These are phyloP conservation scores for Albophoma yamanashiensis DNA, from an alignment of 2,329 filamentous ascomycete species.

Conservation along the genomic window DNA sequence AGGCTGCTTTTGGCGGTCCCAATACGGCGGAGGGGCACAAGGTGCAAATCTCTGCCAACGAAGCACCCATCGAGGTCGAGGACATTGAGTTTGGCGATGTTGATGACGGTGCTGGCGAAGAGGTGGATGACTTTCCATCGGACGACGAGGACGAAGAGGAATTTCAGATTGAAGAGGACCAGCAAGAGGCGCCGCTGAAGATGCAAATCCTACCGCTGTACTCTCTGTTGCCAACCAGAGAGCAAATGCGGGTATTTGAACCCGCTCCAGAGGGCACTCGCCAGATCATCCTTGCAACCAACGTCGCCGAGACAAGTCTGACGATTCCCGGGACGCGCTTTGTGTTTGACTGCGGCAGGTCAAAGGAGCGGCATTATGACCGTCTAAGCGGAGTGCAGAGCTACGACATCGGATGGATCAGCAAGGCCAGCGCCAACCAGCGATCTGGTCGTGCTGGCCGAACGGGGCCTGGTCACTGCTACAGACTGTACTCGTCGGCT, in stretches of 20 bases:
- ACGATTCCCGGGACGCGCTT: constrained; percentile 94
- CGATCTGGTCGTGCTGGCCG: constrained; percentile 87
- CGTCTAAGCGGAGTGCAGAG: constrained; percentile 84
- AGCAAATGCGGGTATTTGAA: constrained; percentile 87
- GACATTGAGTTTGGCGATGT: constrained; percentile 72
- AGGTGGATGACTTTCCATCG: constrained; percentile 49
- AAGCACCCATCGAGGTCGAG: constrained; percentile 72
- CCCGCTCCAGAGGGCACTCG: constrained; percentile 71
- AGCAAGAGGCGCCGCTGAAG: constrained; percentile 49
- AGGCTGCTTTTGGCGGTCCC: constrained; percentile 51
- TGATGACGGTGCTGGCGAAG: constrained; percentile 49
- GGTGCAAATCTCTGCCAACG: constrained; percentile 65
- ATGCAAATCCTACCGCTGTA: constrained; percentile 91
- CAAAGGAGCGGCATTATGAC: constrained; percentile 88
- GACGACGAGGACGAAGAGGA: constrained; percentile 48
- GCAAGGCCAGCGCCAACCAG: constrained; percentile 90
- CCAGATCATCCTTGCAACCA: constrained; percentile 84
- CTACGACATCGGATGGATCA: constrained; percentile 93
- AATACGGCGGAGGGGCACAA: constrained; percentile 49
- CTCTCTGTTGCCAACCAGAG: constrained; percentile 79
- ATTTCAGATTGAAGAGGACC: constrained; percentile 59
- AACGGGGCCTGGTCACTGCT: constrained; percentile 93
- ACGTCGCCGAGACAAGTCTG: constrained; percentile 93
- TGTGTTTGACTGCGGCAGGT: constrained; percentile 87
- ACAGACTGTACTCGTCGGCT: constrained; percentile 86